Evolutionary conservation across 805 yeast species (phyloP), one percentile per base, ranked within the genome.

Genomic region (Saccharomycopsis synnaedendra): DNA sequence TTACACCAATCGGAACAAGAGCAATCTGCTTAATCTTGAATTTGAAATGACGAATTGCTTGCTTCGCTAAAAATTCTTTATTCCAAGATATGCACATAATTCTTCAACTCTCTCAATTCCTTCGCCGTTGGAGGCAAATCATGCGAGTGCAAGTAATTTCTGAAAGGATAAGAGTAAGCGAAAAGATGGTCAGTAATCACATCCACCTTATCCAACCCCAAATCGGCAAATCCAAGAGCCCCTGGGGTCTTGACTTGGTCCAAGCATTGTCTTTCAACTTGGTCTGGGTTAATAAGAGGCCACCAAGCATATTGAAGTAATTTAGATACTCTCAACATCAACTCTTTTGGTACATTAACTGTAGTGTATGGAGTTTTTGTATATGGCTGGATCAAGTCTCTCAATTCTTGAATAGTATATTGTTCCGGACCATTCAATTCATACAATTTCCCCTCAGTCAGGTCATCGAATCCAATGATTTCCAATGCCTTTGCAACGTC

Each of bases 401-500:
- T 74, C 53, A 86, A 72, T 61, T 85, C 85, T 50, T 64, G 64
- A 58, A 73, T 71, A 7, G 80, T 61, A 62, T 78, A 75, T 57
- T 71, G 69, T 63, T 83, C 83, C n/a, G 80, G 74, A 8, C 95
- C 95, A 58, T 66, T 70, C 54, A 86, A 72, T 66, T 86, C 95
- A 64, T 65, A 86, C 44, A 81, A 72, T 64, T 82, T 74, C 52
- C 94, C 95, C 9, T 72, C 71, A 27, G 95, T 85, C 46, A 85
- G 68, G 63, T 86, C 95, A 61, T 86, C 89, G 62, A 68, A 85
- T 6, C 85, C 89, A 56, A 86, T 84, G 56, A 69, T 73, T 67
- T 83, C 93, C 56, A 86, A 69, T 3, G 85, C 95, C 54, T 74
- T 68, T 28, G 93, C 90, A 49, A 85, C 88, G 60, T 86, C 95